Evolutionary conservation across 1,139 yeast species (phyloP), one percentile per base, ranked within the genome.

Genomic region (Diutina ranongensis): DNA sequence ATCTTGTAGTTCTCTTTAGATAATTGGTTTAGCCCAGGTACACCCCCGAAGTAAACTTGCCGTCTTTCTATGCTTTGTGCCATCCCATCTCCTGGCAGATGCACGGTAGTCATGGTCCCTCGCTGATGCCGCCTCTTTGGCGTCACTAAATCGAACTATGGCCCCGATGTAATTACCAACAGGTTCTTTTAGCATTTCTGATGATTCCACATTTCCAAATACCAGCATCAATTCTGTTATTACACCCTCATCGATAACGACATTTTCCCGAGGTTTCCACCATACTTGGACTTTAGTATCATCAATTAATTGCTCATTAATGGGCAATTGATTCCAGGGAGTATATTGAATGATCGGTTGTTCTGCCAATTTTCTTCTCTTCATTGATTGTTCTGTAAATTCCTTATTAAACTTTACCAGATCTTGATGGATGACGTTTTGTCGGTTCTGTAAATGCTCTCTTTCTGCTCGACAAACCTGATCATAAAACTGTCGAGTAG

Each of bases 61-160:
- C 44, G 72, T 50, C 52, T 68, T 72, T 22, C 77, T 51, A 13
- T 72, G 67, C 1, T 63, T 64, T 0, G 71, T 59, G 0, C 68
- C 66, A 53, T 75, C 76, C 80, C 80, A 75, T 40, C 67, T 50
- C 18, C 59, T 56, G 4, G 72, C 72, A 12, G 73, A 64, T 33
- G 55, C 52, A 2, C 60, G 57, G 54, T 68, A 76, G 51, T 75
- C 67, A 50, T 75, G 72, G 1, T 50, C 46, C 5, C 62, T 47
- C 3, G 80, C 79, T 36, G 53, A 49, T 2, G 57, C 52, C 3
- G 71, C 64, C 40, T 58, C 59, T 1, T 52, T 54, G 8, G 51
- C 49, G 3, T 53, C 49, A 12, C 49, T 51, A 52, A 57, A 76
- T 28, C 55, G 58, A 1, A 76, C 59, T 0, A 56, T 46, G 0